phyloP scores from a whole-genome alignment of 148 eudicot genomes.

The Rhododendron molle region DNA sequence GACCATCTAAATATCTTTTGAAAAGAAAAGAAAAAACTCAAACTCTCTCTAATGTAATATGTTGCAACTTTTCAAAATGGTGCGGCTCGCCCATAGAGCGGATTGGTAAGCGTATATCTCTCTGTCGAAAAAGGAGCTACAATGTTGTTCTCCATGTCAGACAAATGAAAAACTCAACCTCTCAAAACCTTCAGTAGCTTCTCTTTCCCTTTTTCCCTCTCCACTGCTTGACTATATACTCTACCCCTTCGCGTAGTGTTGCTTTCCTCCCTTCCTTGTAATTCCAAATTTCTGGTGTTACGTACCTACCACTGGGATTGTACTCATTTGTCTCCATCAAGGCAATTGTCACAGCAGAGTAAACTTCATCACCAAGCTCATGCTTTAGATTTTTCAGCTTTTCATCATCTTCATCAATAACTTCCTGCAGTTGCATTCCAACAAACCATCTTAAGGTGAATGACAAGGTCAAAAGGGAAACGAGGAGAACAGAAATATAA shows the following conservation, averaged over 20 bases:
- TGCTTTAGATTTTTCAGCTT: constrained; percentile 28
- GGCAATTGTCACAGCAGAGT: constrained; percentile 31
- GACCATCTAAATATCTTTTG: not conserved
- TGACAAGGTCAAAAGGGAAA: not conserved
- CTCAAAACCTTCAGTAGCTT: not conserved
- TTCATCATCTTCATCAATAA: constrained; percentile 40
- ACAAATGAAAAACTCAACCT: no score
- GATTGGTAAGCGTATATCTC: not conserved
- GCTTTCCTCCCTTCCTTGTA: constrained; percentile 28
- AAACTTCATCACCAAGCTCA: constrained; percentile 29
- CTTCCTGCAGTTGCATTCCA: constrained; percentile 21
- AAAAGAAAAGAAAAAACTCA: not conserved
- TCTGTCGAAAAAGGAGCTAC: not conserved
- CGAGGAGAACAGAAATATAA: not conserved
- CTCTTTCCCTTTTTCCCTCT: constrained; percentile 13
- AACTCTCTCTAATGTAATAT: not conserved
- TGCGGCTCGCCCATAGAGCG: not conserved
- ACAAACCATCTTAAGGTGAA: constrained; percentile 4
- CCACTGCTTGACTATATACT: constrained; percentile 25
- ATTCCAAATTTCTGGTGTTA: constrained; percentile 41
- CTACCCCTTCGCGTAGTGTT: constrained; percentile 25
- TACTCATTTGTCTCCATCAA: constrained; percentile 36
- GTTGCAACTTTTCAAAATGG: not conserved
- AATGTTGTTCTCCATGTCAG: not conserved
- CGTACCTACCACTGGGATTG: constrained; percentile 43